Evolutionary conservation across 2,329 filamentous ascomycete species (phyloP), one percentile per base, ranked within the genome.

Genomic region (Pyricularia sp.): DNA sequence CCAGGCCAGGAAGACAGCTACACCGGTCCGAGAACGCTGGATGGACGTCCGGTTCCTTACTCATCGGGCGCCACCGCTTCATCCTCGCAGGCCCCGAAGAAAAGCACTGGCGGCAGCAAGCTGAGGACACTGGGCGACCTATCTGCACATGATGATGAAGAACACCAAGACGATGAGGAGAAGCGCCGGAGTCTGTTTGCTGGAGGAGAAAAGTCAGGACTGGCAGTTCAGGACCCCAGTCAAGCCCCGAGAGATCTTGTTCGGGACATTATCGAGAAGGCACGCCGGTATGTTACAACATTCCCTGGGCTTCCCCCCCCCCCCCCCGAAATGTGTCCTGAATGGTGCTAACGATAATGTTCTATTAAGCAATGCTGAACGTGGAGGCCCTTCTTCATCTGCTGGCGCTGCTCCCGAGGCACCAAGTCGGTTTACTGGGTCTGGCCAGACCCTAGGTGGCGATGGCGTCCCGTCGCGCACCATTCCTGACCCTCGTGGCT

Each of bases 141-240:
- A 11, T n/a, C 58, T 10, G 50, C 20, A 7, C 12, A 89, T 68
- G 83, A 86, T 23, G 85, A 88, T n/a, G 84, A 86, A 3, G 85
- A 88, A 20, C 82, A 86, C n/a, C 81, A 84, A 9, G 81, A 84
- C 28, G 82, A 84, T 1, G 81, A 84, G 1, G 83, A 89, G 1
- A 86, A 89, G 31, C 84, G 88, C 7, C 81, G 88, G 71, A 91
- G 95, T 75, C 81, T 94, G 71, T 95, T 94, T 78, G 90, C 92
- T 25, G 92, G 92, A 67, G 92, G 92, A 42, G 92, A 94, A 80
- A 95, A 95, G 83, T 94, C 92, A 33, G 89, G 87, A 0, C 78
- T 91, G 64, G 89, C 88, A 26, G 86, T 91, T 28, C 88, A 90
- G 74, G 88, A 90, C 73, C 88, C 88, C 0, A 75, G 77, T 4